A percentile compares a stretch with the other conserved stretches of the same genome.
These are phyloP conservation scores for Ajuga chamaepitys DNA, from an alignment of 257 asterid genomes.

Conservation along the genomic window DNA sequence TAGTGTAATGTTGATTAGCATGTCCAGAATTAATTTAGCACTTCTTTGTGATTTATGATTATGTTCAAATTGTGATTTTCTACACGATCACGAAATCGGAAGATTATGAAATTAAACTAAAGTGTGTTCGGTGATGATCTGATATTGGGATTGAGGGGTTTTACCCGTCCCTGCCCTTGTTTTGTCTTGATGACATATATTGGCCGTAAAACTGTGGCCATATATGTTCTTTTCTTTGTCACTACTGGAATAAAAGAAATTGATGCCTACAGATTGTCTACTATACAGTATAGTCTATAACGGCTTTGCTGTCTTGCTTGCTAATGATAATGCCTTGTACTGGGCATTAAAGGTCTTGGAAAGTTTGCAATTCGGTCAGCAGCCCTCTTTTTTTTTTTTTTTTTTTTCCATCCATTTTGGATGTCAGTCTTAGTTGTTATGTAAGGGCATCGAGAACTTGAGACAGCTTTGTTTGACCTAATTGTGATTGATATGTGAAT, in stretches of 20 bases:
- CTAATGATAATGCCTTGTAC: background rate
- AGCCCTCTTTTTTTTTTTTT: background rate
- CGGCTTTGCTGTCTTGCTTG: background rate
- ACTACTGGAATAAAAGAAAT: background rate
- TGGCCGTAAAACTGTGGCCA: background rate
- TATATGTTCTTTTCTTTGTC: background rate
- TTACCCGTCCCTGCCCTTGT: background rate
- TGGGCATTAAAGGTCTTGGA: background rate
- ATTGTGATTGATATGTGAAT: background rate
- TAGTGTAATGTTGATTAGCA: background rate
- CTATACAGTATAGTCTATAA: background rate
- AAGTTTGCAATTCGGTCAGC: background rate
- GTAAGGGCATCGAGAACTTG: background rate
- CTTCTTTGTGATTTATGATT: background rate
- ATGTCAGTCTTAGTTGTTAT: background rate
- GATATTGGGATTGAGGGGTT: background rate
- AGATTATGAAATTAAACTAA: background rate
- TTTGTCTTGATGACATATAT: background rate
- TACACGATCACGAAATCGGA: background rate
- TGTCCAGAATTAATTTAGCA: background rate
- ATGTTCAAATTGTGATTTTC: background rate
- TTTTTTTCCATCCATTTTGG: background rate
- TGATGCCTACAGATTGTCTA: slow-evolving; percentile 1
- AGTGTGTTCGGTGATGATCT: slow-evolving; percentile 3
- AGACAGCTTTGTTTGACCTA: background rate